A percentile compares a stretch with the other conserved stretches of the same genome.
Conservation (phyloP, 441 rosid species). For the Metrosideros polymorpha region DNA sequence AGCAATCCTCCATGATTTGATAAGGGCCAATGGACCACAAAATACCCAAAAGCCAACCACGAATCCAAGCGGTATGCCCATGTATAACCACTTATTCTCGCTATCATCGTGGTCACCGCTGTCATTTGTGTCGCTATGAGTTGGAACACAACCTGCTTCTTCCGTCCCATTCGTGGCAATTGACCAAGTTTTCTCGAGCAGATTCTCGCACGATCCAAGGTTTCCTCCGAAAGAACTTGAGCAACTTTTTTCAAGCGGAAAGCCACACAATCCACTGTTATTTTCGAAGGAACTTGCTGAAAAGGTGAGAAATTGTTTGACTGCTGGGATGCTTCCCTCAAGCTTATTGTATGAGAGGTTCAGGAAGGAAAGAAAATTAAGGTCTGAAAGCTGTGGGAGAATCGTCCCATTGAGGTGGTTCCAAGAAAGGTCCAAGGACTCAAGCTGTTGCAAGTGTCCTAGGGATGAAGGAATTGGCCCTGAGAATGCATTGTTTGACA, state of each 20-base stretch:
- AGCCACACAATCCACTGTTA: fast-evolving
- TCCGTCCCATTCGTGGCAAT: fast-evolving
- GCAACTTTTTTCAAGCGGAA: fast-evolving
- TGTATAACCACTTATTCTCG: neutral
- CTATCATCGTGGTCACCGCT: fast-evolving
- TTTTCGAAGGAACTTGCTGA: neutral
- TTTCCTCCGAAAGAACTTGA: neutral
- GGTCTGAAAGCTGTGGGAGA: neutral
- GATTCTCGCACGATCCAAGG: neutral
- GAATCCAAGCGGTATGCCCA: neutral
- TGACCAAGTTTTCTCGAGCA: neutral
- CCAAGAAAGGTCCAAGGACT: fast-evolving
- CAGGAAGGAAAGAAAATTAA: fast-evolving
- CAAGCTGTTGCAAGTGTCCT: neutral
- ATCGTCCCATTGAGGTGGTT: neutral
- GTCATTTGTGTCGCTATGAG: neutral
- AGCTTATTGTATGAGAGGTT: neutral
- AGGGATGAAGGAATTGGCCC: neutral
- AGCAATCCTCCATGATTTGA: neutral
- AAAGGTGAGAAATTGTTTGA: neutral
- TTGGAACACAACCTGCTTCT: neutral
- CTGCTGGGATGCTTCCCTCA: neutral
- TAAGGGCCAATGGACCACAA: neutral
- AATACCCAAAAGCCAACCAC: neutral
- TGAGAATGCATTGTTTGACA: neutral